A percentile compares a stretch with the other conserved stretches of the same genome.
Conservation (phyloP, 257 asterid species). For the Forsythia suspensa region DNA sequence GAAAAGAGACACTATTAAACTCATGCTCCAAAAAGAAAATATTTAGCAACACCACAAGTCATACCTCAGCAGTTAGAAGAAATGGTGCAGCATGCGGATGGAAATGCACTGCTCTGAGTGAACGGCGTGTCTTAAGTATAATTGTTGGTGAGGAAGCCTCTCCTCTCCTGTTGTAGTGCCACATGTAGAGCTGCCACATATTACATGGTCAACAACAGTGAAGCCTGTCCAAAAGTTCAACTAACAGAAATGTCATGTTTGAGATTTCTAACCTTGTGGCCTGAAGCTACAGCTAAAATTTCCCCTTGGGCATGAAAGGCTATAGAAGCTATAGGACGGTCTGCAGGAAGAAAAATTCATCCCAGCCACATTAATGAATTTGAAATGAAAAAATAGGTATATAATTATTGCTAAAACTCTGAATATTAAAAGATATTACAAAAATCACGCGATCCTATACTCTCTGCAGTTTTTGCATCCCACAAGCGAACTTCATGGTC, state of each 20-base stretch:
- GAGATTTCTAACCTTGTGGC: slow-evolving; percentile 76
- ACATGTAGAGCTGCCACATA: slow-evolving; percentile 77
- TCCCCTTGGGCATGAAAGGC: slow-evolving; percentile 98
- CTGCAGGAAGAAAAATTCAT: slow-evolving; percentile 44
- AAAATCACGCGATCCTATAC: slow-evolving; percentile 90
- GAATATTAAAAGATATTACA: slow-evolving; percentile 52
- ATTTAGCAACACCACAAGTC: slow-evolving; percentile 24
- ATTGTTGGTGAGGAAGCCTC: slow-evolving; percentile 83
- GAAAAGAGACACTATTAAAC: slow-evolving; percentile 27
- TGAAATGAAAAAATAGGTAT: slow-evolving; percentile 7
- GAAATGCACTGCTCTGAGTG: slow-evolving; percentile 97
- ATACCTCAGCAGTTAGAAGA: slow-evolving; percentile 98
- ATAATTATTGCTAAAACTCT: not conserved
- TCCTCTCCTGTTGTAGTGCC: slow-evolving; percentile 86
- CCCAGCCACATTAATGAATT: slow-evolving; percentile 10
- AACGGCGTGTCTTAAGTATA: slow-evolving; percentile 88
- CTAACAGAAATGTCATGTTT: no score
- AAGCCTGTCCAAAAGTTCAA: not conserved
- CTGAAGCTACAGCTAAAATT: slow-evolving; percentile 95
- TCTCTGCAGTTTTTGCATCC: slow-evolving; percentile 86
- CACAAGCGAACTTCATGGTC: slow-evolving; percentile 97
- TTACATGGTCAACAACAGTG: slow-evolving; percentile 32
- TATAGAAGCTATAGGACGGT: slow-evolving; percentile 95
- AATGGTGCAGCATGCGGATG: slow-evolving; percentile 96
- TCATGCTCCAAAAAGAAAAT: not conserved